phyloP scores from a whole-genome alignment of 2,329 filamentous ascomycete genomes.

The Orbilia quercus region DNA sequence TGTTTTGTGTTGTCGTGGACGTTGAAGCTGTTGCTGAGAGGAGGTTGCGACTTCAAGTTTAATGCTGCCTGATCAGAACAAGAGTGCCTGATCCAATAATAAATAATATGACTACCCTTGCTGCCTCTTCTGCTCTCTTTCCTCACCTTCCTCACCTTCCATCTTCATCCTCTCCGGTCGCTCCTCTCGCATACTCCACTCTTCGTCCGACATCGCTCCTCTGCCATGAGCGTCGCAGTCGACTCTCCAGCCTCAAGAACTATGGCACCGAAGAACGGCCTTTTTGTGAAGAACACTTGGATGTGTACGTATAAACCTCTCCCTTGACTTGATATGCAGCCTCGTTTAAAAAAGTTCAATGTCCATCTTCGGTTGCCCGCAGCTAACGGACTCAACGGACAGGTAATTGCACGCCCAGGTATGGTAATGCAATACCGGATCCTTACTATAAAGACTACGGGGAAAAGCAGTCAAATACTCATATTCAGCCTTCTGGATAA shows the following conservation, averaged over 20 bases:
- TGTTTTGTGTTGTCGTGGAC: neutral
- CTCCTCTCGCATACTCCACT: neutral
- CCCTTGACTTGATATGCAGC: neutral
- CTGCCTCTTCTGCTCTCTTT: neutral
- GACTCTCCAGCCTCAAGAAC: conserved; percentile 21
- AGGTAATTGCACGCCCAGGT: conserved; percentile 51
- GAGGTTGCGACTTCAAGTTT: neutral
- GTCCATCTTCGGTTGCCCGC: conserved; percentile 2
- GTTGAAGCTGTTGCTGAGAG: neutral
- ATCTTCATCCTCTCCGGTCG: neutral
- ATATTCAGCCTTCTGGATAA: conserved; percentile 5
- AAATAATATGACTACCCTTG: too few species aligned
- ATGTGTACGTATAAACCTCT: conserved; percentile 40
- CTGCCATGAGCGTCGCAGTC: conserved; percentile 21
- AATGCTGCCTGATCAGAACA: too few species aligned
- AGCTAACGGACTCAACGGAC: conserved; percentile 16
- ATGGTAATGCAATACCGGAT: conserved; percentile 22
- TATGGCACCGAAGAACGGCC: conserved; percentile 23
- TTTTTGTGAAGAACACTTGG: conserved; percentile 53
- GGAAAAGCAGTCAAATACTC: neutral
- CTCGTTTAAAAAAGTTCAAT: neutral
- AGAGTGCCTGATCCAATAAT: too few species aligned
- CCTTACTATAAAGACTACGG: neutral
- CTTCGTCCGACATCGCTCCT: neutral
- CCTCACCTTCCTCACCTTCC: neutral